phyloP scores from a whole-genome alignment of 2,329 filamentous ascomycete species.

The Ophiostoma quercus region DNA sequence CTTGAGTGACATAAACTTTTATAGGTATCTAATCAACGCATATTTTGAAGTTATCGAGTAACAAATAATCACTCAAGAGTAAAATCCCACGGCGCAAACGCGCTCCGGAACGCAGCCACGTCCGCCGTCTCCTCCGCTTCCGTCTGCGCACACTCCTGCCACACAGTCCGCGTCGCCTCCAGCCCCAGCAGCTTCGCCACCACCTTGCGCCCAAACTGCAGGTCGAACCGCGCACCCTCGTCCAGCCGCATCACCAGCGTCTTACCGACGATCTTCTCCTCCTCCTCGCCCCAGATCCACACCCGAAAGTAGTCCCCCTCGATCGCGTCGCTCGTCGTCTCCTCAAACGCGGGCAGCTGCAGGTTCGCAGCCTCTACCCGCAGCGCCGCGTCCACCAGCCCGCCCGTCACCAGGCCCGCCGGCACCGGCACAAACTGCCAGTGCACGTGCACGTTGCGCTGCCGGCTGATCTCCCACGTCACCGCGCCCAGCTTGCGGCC shows the following conservation, averaged over 20 bases:
- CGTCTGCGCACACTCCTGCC: slow-evolving; percentile 77
- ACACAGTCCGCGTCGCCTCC: slow-evolving; percentile 65
- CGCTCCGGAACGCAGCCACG: slow-evolving; percentile 69
- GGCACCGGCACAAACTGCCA: slow-evolving; percentile 88
- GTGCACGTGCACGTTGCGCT: slow-evolving; percentile 76
- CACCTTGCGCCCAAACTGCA: slow-evolving; percentile 84
- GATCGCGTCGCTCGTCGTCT: slow-evolving; percentile 35
- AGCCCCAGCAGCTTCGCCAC: slow-evolving; percentile 80
- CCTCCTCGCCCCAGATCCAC: slow-evolving; percentile 66
- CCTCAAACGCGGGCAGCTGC: slow-evolving; percentile 48
- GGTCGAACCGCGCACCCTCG: slow-evolving; percentile 69
- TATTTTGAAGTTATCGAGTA: slow-evolving; percentile 38
- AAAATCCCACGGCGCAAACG: slow-evolving; percentile 86
- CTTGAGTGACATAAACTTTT: background rate
- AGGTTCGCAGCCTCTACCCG: slow-evolving; percentile 78
- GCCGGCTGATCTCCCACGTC: slow-evolving; percentile 86
- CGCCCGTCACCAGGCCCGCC: slow-evolving; percentile 59
- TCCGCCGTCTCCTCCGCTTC: slow-evolving; percentile 74
- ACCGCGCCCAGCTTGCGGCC: slow-evolving; percentile 67
- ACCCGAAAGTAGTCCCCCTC: slow-evolving; percentile 70
- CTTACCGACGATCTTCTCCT: slow-evolving; percentile 53
- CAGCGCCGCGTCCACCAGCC: slow-evolving; percentile 82
- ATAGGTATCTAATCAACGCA: background rate
- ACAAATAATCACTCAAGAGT: slow-evolving; percentile 39
- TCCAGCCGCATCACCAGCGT: slow-evolving; percentile 70